Evolutionary conservation across 108 stramenopile species (phyloP).

Genomic region (Nitzschia inconspicua): DNA sequence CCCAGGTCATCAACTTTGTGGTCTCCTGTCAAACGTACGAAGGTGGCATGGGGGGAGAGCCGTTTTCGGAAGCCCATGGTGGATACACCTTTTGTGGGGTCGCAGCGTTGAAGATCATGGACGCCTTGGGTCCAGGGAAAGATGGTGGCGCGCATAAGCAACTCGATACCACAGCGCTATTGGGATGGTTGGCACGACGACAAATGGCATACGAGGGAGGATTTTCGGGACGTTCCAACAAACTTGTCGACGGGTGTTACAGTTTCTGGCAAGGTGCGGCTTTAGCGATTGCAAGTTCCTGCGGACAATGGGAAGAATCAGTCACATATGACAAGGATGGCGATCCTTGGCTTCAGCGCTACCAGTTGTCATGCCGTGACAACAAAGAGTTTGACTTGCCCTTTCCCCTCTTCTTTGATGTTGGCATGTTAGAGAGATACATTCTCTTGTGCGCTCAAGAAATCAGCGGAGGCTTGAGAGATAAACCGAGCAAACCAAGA

Average conservation of each 20-base stretch:
- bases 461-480: constrained; percentile 92
- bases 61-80: constrained; percentile 95
- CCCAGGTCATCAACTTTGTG: constrained; percentile 40
- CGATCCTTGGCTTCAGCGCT: constrained; percentile 22
- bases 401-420: constrained; percentile 50
- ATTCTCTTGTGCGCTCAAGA: constrained; percentile 96
- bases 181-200: constrained; percentile 78
- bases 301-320: neutral
- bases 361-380: neutral
- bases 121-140: constrained; percentile 29
- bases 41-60: constrained; percentile 97
- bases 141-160: neutral
- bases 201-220: constrained; percentile 95
- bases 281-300: constrained; percentile 16
- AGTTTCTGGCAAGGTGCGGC: constrained; percentile 97
- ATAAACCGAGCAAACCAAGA: constrained; percentile 84
- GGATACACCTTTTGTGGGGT: constrained; percentile 98
- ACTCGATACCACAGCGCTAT: constrained; percentile 60
- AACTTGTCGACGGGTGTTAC: constrained; percentile 99
- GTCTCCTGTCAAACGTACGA: constrained; percentile 93
- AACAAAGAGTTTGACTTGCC: no score
- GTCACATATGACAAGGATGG: neutral
- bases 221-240: constrained; percentile 95
- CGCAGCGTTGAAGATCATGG: constrained; percentile 58
- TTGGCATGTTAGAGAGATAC: constrained; percentile 88